A percentile compares a stretch with the other conserved stretches of the same genome.
phyloP scores from a whole-genome alignment of 2,329 filamentous ascomycete genomes.

The Coniochaeta sp. region DNA sequence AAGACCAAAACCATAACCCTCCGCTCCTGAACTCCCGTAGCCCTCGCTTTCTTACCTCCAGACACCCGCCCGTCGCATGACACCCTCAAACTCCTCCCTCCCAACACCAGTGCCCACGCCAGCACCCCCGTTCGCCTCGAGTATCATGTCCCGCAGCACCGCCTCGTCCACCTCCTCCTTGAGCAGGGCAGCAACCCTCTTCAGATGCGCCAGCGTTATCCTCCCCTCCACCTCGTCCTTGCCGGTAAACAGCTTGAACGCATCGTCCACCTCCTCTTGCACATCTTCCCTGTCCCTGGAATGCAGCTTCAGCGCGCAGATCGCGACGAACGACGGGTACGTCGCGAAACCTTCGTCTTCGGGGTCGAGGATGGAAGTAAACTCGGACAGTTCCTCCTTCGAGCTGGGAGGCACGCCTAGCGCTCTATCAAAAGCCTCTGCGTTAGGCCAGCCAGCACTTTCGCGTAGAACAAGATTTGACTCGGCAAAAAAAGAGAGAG shows the following conservation, averaged over 20 bases:
- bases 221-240: constrained; percentile 23
- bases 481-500: neutral
- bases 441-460: neutral
- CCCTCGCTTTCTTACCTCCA: constrained; percentile 52
- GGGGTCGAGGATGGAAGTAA: constrained; percentile 76
- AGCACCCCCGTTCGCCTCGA: constrained; percentile 81
- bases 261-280: constrained; percentile 67
- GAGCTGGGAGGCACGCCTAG: constrained; percentile 64
- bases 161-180: constrained; percentile 78
- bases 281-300: constrained; percentile 36
- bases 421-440: constrained; percentile 47
- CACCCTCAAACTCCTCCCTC: constrained; percentile 73
- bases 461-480: neutral
- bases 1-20: neutral
- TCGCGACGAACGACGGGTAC: constrained; percentile 77
- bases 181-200: constrained; percentile 69
- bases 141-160: constrained; percentile 84
- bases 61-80: constrained; percentile 78
- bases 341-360: constrained; percentile 68
- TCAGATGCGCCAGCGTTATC: constrained; percentile 76
- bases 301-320: constrained; percentile 81
- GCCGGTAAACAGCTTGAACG: constrained; percentile 72
- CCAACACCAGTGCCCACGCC: constrained; percentile 64
- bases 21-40: neutral
- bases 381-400: constrained; percentile 63